Base-by-base conservation (phyloP, 2,329 filamentous ascomycete species). In the Catunica adiposa region DNA sequence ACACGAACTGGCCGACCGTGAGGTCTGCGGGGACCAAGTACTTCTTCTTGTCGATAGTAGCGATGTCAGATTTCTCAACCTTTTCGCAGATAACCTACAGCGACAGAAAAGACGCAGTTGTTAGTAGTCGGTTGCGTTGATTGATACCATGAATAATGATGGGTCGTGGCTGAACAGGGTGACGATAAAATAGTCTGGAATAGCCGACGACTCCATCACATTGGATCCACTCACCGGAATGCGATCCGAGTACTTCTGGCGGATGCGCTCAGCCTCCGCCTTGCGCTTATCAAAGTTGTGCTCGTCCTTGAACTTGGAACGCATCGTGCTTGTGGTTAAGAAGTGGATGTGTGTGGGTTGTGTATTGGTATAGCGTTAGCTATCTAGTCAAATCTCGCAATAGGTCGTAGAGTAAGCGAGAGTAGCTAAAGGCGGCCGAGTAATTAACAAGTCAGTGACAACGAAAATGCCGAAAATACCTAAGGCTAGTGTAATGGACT, bases 221-320 rank as follows among this genome's bases (percentile, higher is more conserved):
- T 55, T 56, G 56, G 61, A n/a, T 31, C 44, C 59, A 82, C 89
- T 70, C 82, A 96, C 92, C 53, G 92, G 92, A 73, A 98, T 98
- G 66, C 92, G 88, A 71, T 98, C 92, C 64, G 88, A 83, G 71
- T 98, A 98, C 75, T 98, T 98, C 77, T 96, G 89, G 63, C 92
- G 89, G 71, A 96, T 96, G 71, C 92, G 89, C 79, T 98, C 92
- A 69, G 92, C 92, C 76, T 98, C 92, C 62, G 92, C 92, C 87
- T 97, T 96, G 76, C 92, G 89, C 87, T 98, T 98, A 84, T 97
- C 92, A 71, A 97, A 97, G 65, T 88, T 89, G 72, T 97, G 92
- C 82, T 97, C 92, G 83, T 98, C 92, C 89, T 98, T 98, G 74
- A 98, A 98, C 82, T 97, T 97, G 78, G 88, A 94, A 69, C 89